Evolutionary conservation across 371 early-diverging fungal genomes (phyloP), one percentile per base, ranked within the genome.

Genomic region (Mucor ambiguus): DNA sequence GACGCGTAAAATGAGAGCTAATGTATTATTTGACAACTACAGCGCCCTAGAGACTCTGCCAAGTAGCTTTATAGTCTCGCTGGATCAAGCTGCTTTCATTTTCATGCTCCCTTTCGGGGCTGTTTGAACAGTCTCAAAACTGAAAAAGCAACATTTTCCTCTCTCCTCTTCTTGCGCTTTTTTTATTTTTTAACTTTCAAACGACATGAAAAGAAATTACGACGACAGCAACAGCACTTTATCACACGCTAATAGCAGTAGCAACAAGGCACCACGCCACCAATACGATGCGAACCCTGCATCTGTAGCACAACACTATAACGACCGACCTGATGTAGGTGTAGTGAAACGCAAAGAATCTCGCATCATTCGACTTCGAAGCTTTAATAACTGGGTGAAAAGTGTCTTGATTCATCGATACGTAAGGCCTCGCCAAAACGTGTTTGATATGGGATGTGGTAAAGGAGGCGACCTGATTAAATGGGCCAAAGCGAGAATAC

Each of bases 391-490:
- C 80, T 99, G 98, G 97, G 79, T 96, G 60, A 99, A 99, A 71
- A 86, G 94, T 14, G 82, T 94, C 2, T 78, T 99, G 32, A 95
- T 99, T 67, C 77, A 85, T 16, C 73, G 85, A n/a, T 89, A 90
- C 72, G 85, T 87, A 0, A 74, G 78, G 11, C 76, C 78, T 1
- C 69, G 72, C 0, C 76, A 82, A 37, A 67, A 60, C 60, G 95
- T 95, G 1, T 85, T 99, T 58, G 99, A 99, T 78, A 80, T 99
- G 68, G 97, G 97, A 5, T 98, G 98, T 74, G 99, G 99, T 6
- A 99, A 99, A 82, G 99, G 99, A 26, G 99, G 99, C n/a, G 99
- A 99, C 80, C 77, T 99, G 60, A 76, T 85, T 38, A 99, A 99
- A 73, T 98, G 93, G 94, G 72, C 83, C 10, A 88, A 89, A 64